Evolutionary conservation across 768 basidiomycete species (phyloP), one percentile per base, ranked within the genome.

Genomic region (Mrakia gelida): DNA sequence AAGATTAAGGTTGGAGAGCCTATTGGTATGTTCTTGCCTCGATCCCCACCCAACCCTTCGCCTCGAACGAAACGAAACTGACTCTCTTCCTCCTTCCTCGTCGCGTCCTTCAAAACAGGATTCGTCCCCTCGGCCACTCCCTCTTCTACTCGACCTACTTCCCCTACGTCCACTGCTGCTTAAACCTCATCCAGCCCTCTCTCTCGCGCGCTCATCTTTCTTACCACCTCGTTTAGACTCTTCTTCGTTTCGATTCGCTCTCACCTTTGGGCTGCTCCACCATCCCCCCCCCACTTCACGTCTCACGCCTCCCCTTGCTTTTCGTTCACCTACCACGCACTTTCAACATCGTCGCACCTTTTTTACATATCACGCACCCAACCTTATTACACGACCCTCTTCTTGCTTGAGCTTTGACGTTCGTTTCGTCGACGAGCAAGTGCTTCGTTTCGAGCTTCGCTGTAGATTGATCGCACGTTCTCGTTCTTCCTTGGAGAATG

Each of bases 1-100:
- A 92, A 91, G 84, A 90, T 98, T 79, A 90, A 90, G 84, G 93
- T 96, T 52, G 96, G 96, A 0, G 87, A 98, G 85, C 85, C 86
- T 80, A 82, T 99, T 49, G 95, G 95, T 7, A 89, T 63, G 74
- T 56, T 6, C 18, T n/a, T n/a, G n/a, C n/a, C n/a, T n/a, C 45
- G 10, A 5, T 28, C n/a, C 28, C 2, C 59, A 38, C 23, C 26
- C 1, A 11, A 9, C 23, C 21, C 26, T 21, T 41, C 9, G 13
- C 65, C 38, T 6, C 63, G 10, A 3, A 34, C 34, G 21, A 41
- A 23, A 21, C 28, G n/a, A 59, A 18, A 23, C 59, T 26, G 59
- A n/a, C 34, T 13, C 45, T 45, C 45, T 45, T 45, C 45, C 5
- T 45, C 11, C 1, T 6, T 21, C 45, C 18, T 41, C 67, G 34